phyloP scores from a whole-genome alignment of 768 basidiomycete species.

The Epithele typhae region DNA sequence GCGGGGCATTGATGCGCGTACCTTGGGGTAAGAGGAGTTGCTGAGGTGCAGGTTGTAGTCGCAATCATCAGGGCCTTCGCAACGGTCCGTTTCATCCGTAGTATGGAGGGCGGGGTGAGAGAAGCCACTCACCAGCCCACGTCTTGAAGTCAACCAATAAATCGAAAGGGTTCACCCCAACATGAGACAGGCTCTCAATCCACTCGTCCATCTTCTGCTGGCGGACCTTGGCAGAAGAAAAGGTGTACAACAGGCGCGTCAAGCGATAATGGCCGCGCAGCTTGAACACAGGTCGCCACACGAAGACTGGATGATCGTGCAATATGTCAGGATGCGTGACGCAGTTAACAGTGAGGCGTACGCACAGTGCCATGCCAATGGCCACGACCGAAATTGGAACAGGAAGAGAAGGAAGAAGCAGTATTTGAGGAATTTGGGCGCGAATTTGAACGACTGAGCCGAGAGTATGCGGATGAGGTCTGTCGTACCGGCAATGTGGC shows the following conservation, averaged over 20 bases:
- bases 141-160: conserved; percentile 35
- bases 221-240: conserved; percentile 20
- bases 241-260: conserved; percentile 33
- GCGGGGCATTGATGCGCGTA: conserved; percentile 19
- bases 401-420: conserved; percentile 45
- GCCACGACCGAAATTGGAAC: conserved; percentile 58
- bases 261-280: conserved; percentile 30
- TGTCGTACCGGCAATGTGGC: neutral
- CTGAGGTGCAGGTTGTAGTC: conserved; percentile 76
- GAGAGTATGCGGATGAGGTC: conserved; percentile 10
- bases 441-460: conserved; percentile 7
- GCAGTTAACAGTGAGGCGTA: conserved; percentile 14
- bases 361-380: conserved; percentile 68
- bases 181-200: conserved; percentile 43
- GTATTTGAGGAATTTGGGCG: conserved; percentile 31
- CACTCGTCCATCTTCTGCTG: conserved; percentile 32
- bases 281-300: conserved; percentile 44
- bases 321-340: neutral
- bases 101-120: neutral
- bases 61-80: conserved; percentile 61
- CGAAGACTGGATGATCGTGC: conserved; percentile 36
- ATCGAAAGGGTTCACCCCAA: conserved; percentile 57
- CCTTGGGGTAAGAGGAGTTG: conserved; percentile 80
- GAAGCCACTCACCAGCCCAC: conserved; percentile 50
- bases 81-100: neutral